Evolutionary conservation across 2,329 filamentous ascomycete species (phyloP).

Genomic region (Colletotrichum spaethianum): DNA sequence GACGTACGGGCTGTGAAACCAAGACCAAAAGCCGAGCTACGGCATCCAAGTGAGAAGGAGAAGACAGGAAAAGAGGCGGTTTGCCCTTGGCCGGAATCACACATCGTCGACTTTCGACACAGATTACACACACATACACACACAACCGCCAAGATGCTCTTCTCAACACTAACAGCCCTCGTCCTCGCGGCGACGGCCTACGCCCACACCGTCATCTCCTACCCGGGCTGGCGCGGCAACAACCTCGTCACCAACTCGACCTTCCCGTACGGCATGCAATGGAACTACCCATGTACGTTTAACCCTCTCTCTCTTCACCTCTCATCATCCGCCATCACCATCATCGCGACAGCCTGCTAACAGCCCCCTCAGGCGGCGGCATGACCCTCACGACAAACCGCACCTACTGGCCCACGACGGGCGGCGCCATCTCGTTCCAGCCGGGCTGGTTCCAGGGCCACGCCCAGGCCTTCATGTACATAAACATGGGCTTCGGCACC

Average conservation of each 20-base stretch:
- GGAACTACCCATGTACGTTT: conserved; percentile 91
- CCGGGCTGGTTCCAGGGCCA: conserved; percentile 98
- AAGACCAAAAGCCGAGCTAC: neutral
- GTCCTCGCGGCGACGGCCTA: conserved; percentile 65
- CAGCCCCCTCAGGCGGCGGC: conserved; percentile 78
- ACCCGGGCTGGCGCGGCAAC: conserved; percentile 90
- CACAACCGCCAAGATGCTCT: conserved; percentile 58
- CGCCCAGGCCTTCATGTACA: conserved; percentile 83
- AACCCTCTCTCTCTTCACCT: conserved; percentile 5
- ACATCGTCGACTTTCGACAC: neutral
- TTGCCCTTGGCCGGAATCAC: neutral
- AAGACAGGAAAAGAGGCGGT: neutral
- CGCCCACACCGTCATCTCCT: conserved; percentile 87
- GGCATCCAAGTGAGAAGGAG: neutral
- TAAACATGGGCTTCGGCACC: conserved; percentile 91
- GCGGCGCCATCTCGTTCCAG: conserved; percentile 90
- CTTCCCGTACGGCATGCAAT: conserved; percentile 93
- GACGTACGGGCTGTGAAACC: conserved; percentile 1
- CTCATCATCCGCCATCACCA: neutral
- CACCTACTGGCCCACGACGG: conserved; percentile 90
- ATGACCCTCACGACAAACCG: conserved; percentile 83
- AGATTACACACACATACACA: conserved; percentile 3
- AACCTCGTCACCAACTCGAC: conserved; percentile 84
- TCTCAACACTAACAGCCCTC: conserved; percentile 60
- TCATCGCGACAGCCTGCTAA: conserved; percentile 15